Evolutionary conservation across 2,329 filamentous ascomycete species (phyloP).

Genomic region (Pseudocercospora cruenta): DNA sequence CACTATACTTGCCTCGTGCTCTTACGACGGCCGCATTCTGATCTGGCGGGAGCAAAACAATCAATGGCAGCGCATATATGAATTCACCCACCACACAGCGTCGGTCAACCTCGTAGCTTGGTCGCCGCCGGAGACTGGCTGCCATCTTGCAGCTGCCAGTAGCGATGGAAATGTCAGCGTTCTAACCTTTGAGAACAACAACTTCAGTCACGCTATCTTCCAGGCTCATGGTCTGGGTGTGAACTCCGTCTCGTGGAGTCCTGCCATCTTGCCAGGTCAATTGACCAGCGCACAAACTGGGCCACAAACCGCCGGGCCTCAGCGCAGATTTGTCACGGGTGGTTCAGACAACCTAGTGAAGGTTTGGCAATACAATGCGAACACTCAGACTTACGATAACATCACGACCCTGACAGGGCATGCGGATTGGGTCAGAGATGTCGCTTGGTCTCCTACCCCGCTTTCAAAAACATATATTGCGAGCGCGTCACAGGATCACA

Average conservation of each 20-base stretch:
- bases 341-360: constrained; percentile 92
- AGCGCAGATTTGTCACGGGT: constrained; percentile 88
- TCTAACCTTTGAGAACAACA: constrained; percentile 95
- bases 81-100: constrained; percentile 90
- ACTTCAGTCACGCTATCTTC: constrained; percentile 87
- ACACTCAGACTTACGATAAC: constrained; percentile 39
- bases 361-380: constrained; percentile 81
- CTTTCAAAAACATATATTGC: constrained; percentile 97
- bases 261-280: constrained; percentile 79
- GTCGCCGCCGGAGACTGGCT: constrained; percentile 96
- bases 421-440: constrained; percentile 95
- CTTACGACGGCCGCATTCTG: constrained; percentile 96
- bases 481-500: constrained; percentile 93
- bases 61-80: constrained; percentile 77
- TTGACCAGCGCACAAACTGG: constrained; percentile 70
- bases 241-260: constrained; percentile 95
- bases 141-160: constrained; percentile 89
- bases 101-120: constrained; percentile 96
- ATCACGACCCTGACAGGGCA: constrained; percentile 75
- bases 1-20: constrained; percentile 92
- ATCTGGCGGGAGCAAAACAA: constrained; percentile 87
- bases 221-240: constrained; percentile 90
- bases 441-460: constrained; percentile 94
- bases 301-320: constrained; percentile 48
- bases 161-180: constrained; percentile 93